These are phyloP conservation scores for Pyricularia sp. DNA, from an alignment of 2,329 filamentous ascomycete genomes.

Conservation along the genomic window DNA sequence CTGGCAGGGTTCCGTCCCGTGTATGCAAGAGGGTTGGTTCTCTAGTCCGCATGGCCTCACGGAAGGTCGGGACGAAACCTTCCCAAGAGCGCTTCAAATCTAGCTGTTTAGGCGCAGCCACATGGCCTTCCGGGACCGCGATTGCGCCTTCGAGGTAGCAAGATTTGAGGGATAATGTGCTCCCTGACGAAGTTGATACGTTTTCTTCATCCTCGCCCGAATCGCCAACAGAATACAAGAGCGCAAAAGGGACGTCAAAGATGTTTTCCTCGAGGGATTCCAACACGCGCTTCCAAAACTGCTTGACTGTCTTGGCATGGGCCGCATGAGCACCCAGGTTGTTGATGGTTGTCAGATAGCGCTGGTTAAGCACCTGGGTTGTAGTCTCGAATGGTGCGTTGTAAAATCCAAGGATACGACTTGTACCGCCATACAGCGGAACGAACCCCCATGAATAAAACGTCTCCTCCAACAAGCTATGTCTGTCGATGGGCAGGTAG, in stretches of 20 bases:
- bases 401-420: conserved; percentile 27
- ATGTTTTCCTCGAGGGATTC: conserved; percentile 23
- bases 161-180: conserved; percentile 24
- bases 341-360: conserved; percentile 23
- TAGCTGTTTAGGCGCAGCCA: conserved; percentile 21
- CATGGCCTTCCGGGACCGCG: conserved; percentile 23
- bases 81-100: conserved; percentile 24
- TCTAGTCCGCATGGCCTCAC: conserved; percentile 25
- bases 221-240: conserved; percentile 30
- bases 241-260: conserved; percentile 28
- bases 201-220: conserved; percentile 21
- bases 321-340: conserved; percentile 20
- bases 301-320: conserved; percentile 22
- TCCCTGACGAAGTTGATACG: conserved; percentile 22
- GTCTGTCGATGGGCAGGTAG: conserved; percentile 20
- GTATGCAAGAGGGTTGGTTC: conserved; percentile 22
- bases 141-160: conserved; percentile 26
- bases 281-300: conserved; percentile 23
- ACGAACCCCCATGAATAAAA: conserved; percentile 28
- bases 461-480: conserved; percentile 28
- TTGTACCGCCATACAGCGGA: conserved; percentile 25
- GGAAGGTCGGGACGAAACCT: conserved; percentile 25
- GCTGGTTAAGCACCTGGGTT: conserved; percentile 20
- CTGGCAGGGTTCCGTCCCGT: conserved; percentile 37
- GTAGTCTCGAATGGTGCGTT: conserved; percentile 29